Base-by-base conservation (phyloP, 768 basidiomycete species). In the Saitozyma podzolica region DNA sequence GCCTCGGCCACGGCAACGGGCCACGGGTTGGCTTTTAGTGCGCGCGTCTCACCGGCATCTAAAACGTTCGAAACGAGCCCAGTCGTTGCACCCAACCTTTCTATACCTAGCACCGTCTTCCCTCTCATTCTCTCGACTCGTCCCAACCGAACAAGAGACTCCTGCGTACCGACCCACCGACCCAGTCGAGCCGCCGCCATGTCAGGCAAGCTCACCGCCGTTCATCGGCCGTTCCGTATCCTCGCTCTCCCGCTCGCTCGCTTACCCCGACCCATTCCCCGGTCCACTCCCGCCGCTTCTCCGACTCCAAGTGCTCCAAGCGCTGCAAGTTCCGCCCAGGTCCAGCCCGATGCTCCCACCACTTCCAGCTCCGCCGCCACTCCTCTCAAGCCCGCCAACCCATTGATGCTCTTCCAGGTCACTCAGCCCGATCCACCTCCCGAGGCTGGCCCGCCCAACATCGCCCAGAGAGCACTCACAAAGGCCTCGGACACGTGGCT, bases 161-260 rank as follows among this genome's bases (percentile, higher is more conserved):
- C 29, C 29, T 29, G 29, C 29, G 29, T 29, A 29, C 29, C 2
- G 29, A 29, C 29, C 29, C 29, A 29, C 29, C 5, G 29, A 29
- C 29, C 29, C 29, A 29, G 29, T 29, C 29, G 29, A 29, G 29
- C 29, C 29, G 29, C 29, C 29, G 29, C 29, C 29, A 52, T 52
- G 51, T 14, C 51, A 19, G 19, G 17, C 51, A 52, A 52, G 20
- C 17, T 52, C 51, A 10, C 17, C 13, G 13, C 51, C 13, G 11
- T 19, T 14, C 11, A 10, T 14, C 13, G 66, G n/a, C 72, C 70
- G 37, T 73, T 77, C 59, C 58, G 76, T 16, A 73, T 79, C 40
- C 66, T 79, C 54, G 76, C 76, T 4, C 63, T 79, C 9, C 78
- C 78, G 17, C 66, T 79, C 14, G 72, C 74, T 29, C 70, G 69